Percentiles rank a stretch among this genome's conserved stretches.
These are phyloP conservation scores for Sporothrix humicola DNA, from an alignment of 2,329 filamentous ascomycete species.

Conservation along the genomic window DNA sequence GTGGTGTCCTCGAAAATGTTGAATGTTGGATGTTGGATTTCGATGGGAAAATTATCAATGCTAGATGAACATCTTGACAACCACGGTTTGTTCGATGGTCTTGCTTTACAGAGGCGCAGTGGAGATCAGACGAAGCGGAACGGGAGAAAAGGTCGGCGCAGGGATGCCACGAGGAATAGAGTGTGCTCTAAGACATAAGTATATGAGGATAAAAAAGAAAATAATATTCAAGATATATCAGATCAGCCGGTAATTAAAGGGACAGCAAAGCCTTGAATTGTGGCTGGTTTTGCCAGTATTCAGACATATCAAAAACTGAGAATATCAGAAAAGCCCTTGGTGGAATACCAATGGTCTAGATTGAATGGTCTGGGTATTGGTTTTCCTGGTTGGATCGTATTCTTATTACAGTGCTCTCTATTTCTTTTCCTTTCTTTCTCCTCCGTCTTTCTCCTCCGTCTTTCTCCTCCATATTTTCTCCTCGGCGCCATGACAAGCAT, in stretches of 20 bases:
- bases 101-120: constrained; percentile 31
- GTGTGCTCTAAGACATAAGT: not conserved
- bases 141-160: constrained; percentile 15
- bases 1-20: not conserved
- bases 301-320: not conserved
- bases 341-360: too few relatives aligned
- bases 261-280: not conserved
- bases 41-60: not conserved
- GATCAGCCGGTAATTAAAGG: not conserved
- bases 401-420: not conserved
- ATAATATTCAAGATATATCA: not conserved
- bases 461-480: too few relatives aligned
- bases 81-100: constrained; percentile 25
- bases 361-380: not conserved
- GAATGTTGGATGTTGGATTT: not conserved
- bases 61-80: not conserved
- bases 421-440: not conserved
- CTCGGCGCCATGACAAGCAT: not conserved
- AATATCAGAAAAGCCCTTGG: too few relatives aligned
- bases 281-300: not conserved
- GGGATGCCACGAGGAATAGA: constrained; percentile 15
- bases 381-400: not conserved
- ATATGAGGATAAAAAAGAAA: too few relatives aligned
- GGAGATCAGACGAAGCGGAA: constrained; percentile 36
- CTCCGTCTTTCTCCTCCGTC: not conserved